phyloP scores from a whole-genome alignment of 2,329 filamentous ascomycete genomes.

The Cucurbitaria berberidis region DNA sequence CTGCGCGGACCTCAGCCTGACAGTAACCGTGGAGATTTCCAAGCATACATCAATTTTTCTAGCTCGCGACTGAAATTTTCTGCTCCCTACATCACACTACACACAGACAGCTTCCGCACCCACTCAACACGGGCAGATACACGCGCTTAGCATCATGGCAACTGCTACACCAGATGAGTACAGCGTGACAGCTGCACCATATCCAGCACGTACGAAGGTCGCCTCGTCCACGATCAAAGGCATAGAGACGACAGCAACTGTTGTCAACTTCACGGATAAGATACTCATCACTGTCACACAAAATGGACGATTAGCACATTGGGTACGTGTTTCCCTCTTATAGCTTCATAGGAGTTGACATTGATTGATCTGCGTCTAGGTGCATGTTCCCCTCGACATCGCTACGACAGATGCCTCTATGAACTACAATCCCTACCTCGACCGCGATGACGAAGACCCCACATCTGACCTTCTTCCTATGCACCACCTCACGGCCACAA shows the following conservation, averaged over 20 bases:
- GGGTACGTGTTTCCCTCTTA: slow-evolving; percentile 65
- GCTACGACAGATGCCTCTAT: slow-evolving; percentile 69
- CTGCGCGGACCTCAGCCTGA: background rate
- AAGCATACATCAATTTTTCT: background rate
- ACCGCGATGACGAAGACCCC: slow-evolving; percentile 53
- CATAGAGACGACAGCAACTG: slow-evolving; percentile 72
- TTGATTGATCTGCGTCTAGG: slow-evolving; percentile 52
- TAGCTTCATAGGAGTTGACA: background rate
- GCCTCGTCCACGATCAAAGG: slow-evolving; percentile 68
- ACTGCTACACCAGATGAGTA: slow-evolving; percentile 24
- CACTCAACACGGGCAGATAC: background rate
- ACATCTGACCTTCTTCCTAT: slow-evolving; percentile 69
- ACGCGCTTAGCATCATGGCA: slow-evolving; percentile 11
- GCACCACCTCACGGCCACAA: slow-evolving; percentile 82
- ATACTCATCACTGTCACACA: slow-evolving; percentile 90
- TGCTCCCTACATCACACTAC: background rate
- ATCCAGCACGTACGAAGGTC: slow-evolving; percentile 68
- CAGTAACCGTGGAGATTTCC: background rate
- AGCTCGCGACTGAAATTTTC: background rate
- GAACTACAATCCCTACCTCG: slow-evolving; percentile 51
- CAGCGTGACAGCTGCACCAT: slow-evolving; percentile 56
- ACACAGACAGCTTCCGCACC: background rate
- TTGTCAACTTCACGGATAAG: slow-evolving; percentile 82
- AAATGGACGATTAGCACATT: slow-evolving; percentile 84
- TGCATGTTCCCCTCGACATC: slow-evolving; percentile 78